Conservation (phyloP, 345 rosid genomes). For the Linum trigynum region DNA sequence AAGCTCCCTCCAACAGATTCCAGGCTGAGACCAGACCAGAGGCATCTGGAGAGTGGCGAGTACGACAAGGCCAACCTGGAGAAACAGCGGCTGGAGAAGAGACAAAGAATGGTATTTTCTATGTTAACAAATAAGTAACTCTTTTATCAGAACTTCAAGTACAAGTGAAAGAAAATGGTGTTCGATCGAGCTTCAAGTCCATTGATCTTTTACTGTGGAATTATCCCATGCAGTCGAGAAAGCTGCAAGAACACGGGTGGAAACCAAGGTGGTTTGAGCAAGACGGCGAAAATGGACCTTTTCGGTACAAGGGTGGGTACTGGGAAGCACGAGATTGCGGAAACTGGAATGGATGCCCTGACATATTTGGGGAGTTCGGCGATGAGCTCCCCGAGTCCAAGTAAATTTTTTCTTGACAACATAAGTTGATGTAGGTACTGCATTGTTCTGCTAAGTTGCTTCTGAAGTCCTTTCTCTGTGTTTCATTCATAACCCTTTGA, state of each 20-base stretch:
- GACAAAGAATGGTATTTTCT: slow-evolving; percentile 79
- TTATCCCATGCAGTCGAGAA: slow-evolving; percentile 47
- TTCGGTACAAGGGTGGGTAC: slow-evolving; percentile 61
- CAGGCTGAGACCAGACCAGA: slow-evolving; percentile 91
- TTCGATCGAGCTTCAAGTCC: too few relatives aligned
- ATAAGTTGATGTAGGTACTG: too few relatives aligned
- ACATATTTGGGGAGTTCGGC: slow-evolving; percentile 71
- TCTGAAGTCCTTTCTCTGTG: too few relatives aligned
- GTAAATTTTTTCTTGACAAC: neutral
- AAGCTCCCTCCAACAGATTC: slow-evolving; percentile 96
- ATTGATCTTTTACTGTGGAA: too few relatives aligned
- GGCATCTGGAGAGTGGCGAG: slow-evolving; percentile 94
- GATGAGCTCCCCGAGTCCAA: slow-evolving; percentile 21
- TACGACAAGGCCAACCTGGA: slow-evolving; percentile 88
- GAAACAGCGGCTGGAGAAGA: slow-evolving; percentile 81
- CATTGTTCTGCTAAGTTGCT: too few relatives aligned
- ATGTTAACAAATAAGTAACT: too few relatives aligned
- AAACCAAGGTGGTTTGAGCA: slow-evolving; percentile 72
- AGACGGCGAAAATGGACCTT: slow-evolving; percentile 53
- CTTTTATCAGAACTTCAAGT: too few relatives aligned
- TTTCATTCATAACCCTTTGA: too few relatives aligned
- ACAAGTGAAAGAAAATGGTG: too few relatives aligned
- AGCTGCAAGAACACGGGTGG: slow-evolving; percentile 90
- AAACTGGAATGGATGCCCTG: slow-evolving; percentile 71
- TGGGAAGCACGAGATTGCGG: slow-evolving; percentile 71